Conservation (phyloP, 441 rosid genomes). For the Flueggea neowawraea region DNA sequence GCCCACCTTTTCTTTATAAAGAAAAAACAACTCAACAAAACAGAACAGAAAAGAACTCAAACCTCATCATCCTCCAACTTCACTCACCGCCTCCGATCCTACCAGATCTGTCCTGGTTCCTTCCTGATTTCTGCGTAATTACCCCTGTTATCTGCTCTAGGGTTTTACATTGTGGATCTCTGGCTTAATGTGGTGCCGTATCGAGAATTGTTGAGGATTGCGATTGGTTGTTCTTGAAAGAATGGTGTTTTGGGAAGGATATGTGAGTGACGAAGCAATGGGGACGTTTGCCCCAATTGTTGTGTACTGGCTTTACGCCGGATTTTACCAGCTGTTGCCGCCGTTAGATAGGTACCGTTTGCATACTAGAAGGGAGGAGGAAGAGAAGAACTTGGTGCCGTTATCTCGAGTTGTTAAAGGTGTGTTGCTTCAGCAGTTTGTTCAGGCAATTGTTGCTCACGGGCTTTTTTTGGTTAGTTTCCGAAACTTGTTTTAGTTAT, state of each 20-base stretch:
- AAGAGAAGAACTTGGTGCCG: slow-evolving; percentile 55
- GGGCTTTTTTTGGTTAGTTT: slow-evolving; percentile 45
- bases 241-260: slow-evolving; percentile 78
- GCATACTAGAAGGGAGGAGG: slow-evolving; percentile 58
- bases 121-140: too few species aligned
- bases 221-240: not conserved
- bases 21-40: too few species aligned
- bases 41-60: too few species aligned
- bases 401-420: slow-evolving; percentile 44
- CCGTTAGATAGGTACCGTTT: slow-evolving; percentile 50
- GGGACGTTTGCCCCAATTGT: slow-evolving; percentile 67
- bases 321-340: slow-evolving; percentile 57
- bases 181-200: not conserved
- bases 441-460: slow-evolving; percentile 56
- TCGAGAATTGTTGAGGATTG: not conserved
- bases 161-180: not conserved
- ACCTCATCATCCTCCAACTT: too few species aligned
- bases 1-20: too few species aligned
- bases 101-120: too few species aligned
- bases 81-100: too few species aligned
- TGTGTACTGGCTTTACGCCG: slow-evolving; percentile 70
- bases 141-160: not conserved
- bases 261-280: slow-evolving; percentile 65
- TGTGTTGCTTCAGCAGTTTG: slow-evolving; percentile 69
- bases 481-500: not conserved